These are phyloP conservation scores for Lactarius deliciosus DNA, from an alignment of 768 basidiomycete genomes.

Conservation along the genomic window DNA sequence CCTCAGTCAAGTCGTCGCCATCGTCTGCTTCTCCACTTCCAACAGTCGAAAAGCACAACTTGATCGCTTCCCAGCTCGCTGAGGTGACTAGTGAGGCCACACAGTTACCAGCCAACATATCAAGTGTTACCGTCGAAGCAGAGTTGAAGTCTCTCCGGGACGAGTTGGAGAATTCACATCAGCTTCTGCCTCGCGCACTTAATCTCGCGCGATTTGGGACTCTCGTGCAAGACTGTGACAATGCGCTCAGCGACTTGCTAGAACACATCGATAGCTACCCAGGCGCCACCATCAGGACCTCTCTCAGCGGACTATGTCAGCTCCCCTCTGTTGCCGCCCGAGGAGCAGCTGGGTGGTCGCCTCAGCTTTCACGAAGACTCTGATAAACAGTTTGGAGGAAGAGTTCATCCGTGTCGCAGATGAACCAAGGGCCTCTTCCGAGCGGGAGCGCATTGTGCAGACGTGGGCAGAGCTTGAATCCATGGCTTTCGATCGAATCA, in stretches of 20 bases:
- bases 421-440: conserved; percentile 60
- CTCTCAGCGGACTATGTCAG: conserved; percentile 52
- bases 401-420: conserved; percentile 46
- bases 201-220: conserved; percentile 55
- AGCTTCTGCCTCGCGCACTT: conserved; percentile 51
- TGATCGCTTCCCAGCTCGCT: conserved; percentile 49
- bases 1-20: conserved; percentile 45
- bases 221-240: conserved; percentile 58
- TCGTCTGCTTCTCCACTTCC: conserved; percentile 48
- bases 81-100: conserved; percentile 47
- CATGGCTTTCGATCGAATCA: conserved; percentile 71
- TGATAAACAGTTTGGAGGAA: conserved; percentile 48
- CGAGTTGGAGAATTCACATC: conserved; percentile 55
- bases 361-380: conserved; percentile 59
- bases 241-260: conserved; percentile 77
- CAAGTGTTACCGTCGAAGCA: conserved; percentile 45
- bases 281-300: conserved; percentile 49
- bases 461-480: conserved; percentile 81
- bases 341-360: conserved; percentile 65
- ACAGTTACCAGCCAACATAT: conserved; percentile 44
- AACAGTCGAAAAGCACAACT: conserved; percentile 45
- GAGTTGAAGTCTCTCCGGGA: conserved; percentile 60
- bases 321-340: conserved; percentile 47
- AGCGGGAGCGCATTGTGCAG: conserved; percentile 67
- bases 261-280: conserved; percentile 88